A percentile compares a stretch with the other conserved stretches of the same genome.
Conservation (phyloP, 2,329 filamentous ascomycete genomes). For the Zelopaecilomyces penicillatus region DNA sequence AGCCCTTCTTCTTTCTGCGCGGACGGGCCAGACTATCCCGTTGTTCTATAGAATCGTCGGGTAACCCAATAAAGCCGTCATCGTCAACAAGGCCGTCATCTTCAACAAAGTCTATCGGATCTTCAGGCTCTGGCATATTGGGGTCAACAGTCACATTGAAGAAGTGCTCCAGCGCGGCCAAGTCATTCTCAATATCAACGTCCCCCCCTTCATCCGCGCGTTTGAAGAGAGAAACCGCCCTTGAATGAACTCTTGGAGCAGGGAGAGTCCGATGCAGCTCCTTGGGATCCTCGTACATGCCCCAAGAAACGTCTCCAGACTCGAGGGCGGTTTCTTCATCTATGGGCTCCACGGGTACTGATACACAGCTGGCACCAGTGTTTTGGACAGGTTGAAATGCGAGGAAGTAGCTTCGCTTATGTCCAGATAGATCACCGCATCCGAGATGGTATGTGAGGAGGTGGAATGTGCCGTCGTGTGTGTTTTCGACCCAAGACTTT, state of each 20-base stretch:
- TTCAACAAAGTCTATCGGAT: neutral
- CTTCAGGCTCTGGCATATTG: neutral
- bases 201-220: neutral
- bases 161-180: neutral
- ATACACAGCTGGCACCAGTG: neutral
- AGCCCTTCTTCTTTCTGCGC: too few relatives aligned
- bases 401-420: conserved; percentile 1
- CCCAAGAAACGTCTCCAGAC: conserved; percentile 6
- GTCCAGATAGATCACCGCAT: neutral
- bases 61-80: neutral
- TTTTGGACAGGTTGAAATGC: neutral
- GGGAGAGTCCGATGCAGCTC: neutral
- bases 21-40: neutral
- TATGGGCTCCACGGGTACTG: neutral
- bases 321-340: conserved; percentile 1
- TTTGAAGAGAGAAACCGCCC: neutral
- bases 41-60: neutral
- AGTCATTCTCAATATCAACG: neutral
- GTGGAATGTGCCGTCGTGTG: neutral
- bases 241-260: neutral
- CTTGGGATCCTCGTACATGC: conserved; percentile 3
- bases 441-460: conserved; percentile 3
- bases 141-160: neutral
- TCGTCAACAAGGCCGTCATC: neutral
- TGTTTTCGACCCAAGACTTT: neutral